Evolutionary conservation across 2,329 filamentous ascomycete genomes (phyloP), one percentile per base, ranked within the genome.

Genomic region (Monilinia laxa): DNA sequence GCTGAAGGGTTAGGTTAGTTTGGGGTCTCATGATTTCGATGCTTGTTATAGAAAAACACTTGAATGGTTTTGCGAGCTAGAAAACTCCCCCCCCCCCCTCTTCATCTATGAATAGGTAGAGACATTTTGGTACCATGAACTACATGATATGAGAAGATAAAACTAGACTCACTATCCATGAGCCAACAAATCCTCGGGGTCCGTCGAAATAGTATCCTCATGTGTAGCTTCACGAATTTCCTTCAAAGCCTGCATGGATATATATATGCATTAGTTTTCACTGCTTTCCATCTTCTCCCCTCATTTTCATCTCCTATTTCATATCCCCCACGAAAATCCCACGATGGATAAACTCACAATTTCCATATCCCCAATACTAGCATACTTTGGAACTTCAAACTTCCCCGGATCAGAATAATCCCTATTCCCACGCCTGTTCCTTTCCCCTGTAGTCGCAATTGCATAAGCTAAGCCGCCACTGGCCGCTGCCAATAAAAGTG

Each of bases 171-270:
- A 65, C 63, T 88, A 89, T n/a, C 87, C 87, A 71, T 89, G 87
- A 5, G 81, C 80, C 54, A 81, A 80, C 53, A 89, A 78, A 70
- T 88, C 86, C 18, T 89, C 87, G 0, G 85, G 81, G 65, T 89
- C 87, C 0, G 81, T 87, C 12, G 85, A 88, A 51, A 89, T 84
- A 56, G 86, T 82, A 68, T 87, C 85, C 59, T 85, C 81, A 20
- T 79, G 73, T 76, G 66, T 83, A 82, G 74, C 71, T 79, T 70
- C 66, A 76, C 82, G 82, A 65, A 89, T 88, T 69, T 85, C 82
- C 54, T 76, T 73, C 55, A 88, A 77, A 0, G 86, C 85, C 86
- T 87, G 68, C 42, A 56, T 51, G n/a, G 40, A 16, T 4, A 42
- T 38, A 42, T 38, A 49, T 25, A 54, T 42, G 47, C 53, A 62